These are phyloP conservation scores for Manihot esculenta DNA, from an alignment of 441 rosid species.

Conservation along the genomic window DNA sequence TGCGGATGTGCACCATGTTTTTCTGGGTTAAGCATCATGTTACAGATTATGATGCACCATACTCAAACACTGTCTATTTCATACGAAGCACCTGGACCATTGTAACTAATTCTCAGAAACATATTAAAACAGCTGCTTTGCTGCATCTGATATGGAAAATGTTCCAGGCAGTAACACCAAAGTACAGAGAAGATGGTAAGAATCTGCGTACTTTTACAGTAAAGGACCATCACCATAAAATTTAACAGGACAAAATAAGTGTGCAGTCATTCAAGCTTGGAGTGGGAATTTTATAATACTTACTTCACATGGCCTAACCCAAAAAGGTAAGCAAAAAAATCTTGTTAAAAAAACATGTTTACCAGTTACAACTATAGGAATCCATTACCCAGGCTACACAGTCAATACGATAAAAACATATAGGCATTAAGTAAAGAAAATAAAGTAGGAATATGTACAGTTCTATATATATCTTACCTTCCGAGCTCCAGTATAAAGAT, in stretches of 20 bases:
- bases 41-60: neutral
- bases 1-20: neutral
- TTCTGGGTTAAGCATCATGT: neutral
- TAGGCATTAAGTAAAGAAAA: neutral
- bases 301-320: neutral
- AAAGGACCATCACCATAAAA: neutral
- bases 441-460: neutral
- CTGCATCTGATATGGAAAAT: neutral
- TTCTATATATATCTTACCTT: conserved; percentile 48
- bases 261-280: neutral
- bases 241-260: neutral
- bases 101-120: neutral
- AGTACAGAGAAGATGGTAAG: conserved; percentile 5
- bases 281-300: neutral
- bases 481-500: conserved; percentile 87
- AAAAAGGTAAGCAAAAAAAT: neutral
- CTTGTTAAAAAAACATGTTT: neutral
- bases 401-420: neutral
- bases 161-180: neutral
- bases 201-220: neutral
- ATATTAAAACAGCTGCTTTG: conserved; percentile 6
- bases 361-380: neutral
- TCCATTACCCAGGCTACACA: neutral
- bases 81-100: conserved; percentile 3
- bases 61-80: neutral